phyloP scores from a whole-genome alignment of 345 rosid species.

The Eutrema heterophyllum region DNA sequence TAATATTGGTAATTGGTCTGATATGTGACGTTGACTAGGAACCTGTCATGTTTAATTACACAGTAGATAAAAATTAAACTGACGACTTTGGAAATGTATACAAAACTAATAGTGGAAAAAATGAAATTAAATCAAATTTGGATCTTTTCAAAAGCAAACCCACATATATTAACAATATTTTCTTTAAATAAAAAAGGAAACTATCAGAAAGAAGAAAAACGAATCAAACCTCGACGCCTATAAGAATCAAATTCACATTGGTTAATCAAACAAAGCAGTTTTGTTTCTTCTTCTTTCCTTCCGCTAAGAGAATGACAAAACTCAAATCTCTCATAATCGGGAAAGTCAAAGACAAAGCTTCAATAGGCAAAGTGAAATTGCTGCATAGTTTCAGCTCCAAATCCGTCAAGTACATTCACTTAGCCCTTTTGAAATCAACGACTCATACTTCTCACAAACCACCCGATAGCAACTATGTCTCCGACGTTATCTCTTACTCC shows the following conservation, averaged over 20 bases:
- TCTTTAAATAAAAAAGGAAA: background rate
- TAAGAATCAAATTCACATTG: background rate
- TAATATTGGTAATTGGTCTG: background rate
- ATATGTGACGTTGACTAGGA: slow-evolving; percentile 5
- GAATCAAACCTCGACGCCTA: background rate
- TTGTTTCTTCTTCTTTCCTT: background rate
- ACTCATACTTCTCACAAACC: slow-evolving; percentile 50
- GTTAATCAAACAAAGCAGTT: background rate
- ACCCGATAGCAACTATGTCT: slow-evolving; percentile 43
- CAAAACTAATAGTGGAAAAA: background rate
- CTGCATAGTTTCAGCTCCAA: slow-evolving; percentile 37
- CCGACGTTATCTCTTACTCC: slow-evolving; percentile 57
- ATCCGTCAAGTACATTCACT: slow-evolving; percentile 34
- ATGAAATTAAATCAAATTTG: background rate
- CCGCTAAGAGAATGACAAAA: slow-evolving; percentile 14
- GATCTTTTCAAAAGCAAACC: background rate
- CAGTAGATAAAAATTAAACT: background rate
- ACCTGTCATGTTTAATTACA: background rate
- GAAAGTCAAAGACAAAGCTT: slow-evolving; percentile 65
- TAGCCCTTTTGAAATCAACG: slow-evolving; percentile 66
- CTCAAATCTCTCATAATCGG: slow-evolving; percentile 46
- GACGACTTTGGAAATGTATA: background rate
- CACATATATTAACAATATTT: background rate
- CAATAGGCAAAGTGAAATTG: slow-evolving; percentile 63
- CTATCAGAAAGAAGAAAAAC: background rate